Evolutionary conservation across 2,329 filamentous ascomycete species (phyloP).

Genomic region (Hypoxylon sp.): DNA sequence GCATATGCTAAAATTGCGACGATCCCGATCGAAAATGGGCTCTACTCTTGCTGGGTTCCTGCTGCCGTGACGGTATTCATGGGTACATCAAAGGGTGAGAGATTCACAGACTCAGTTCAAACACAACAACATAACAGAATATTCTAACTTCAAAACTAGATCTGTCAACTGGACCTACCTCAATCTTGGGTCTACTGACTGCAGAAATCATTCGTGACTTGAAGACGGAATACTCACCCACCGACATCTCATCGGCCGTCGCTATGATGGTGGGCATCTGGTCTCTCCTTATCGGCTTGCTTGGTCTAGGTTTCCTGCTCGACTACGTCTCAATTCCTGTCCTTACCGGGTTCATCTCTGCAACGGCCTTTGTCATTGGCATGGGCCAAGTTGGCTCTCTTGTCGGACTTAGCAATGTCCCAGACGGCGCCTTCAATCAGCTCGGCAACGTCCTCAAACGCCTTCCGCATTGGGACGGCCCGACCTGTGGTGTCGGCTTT

Average conservation of each 20-base stretch:
- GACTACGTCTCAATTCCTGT: slow-evolving; percentile 76
- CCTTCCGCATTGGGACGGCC: slow-evolving; percentile 68
- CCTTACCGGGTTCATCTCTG: slow-evolving; percentile 74
- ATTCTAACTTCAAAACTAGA: slow-evolving; percentile 55
- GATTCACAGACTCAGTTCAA: neutral
- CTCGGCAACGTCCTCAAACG: slow-evolving; percentile 70
- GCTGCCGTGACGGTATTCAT: slow-evolving; percentile 70
- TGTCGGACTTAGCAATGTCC: slow-evolving; percentile 66
- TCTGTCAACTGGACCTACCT: slow-evolving; percentile 73
- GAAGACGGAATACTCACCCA: slow-evolving; percentile 64
- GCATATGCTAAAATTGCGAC: slow-evolving; percentile 73
- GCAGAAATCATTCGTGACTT: slow-evolving; percentile 70
- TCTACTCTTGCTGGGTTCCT: slow-evolving; percentile 72
- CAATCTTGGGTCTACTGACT: slow-evolving; percentile 73
- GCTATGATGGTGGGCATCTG: slow-evolving; percentile 74
- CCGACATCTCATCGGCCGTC: slow-evolving; percentile 71
- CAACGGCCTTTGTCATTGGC: slow-evolving; percentile 74
- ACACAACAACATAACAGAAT: neutral
- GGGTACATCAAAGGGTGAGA: slow-evolving; percentile 71
- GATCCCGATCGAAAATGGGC: slow-evolving; percentile 71
- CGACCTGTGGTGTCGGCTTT: slow-evolving; percentile 71
- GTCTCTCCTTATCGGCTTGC: slow-evolving; percentile 68
- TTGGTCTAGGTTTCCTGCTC: slow-evolving; percentile 74
- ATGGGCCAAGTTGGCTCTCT: slow-evolving; percentile 74
- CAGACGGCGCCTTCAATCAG: slow-evolving; percentile 66